Evolutionary conservation across 805 yeast genomes (phyloP).

Genomic region (Candida andamanensis): DNA sequence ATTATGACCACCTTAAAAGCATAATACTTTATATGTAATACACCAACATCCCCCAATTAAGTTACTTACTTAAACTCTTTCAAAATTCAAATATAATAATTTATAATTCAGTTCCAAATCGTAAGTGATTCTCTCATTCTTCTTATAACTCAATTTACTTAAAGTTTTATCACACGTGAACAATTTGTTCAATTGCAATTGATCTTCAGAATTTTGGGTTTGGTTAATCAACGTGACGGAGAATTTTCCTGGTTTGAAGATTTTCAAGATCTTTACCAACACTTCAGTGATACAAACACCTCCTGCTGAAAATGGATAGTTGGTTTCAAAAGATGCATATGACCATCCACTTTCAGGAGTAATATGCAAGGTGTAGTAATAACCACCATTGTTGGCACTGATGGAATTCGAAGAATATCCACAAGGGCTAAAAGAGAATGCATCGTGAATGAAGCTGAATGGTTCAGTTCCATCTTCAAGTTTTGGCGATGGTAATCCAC

Average conservation of each 20-base stretch:
- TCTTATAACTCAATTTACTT: conserved; percentile 44
- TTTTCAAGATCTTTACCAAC: conserved; percentile 50
- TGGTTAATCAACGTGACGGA: conserved; percentile 42
- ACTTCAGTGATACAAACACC: conserved; percentile 49
- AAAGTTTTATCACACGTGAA: conserved; percentile 20
- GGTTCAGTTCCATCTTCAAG: conserved; percentile 17
- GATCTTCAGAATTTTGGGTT: conserved; percentile 8
- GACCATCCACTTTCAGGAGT: conserved; percentile 95
- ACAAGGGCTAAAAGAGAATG: conserved; percentile 89
- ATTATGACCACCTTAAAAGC: conserved; percentile 13
- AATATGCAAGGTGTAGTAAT: conserved; percentile 79
- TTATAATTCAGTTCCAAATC: conserved; percentile 68
- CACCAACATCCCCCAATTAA: conserved; percentile 19
- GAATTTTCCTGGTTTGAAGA: conserved; percentile 74
- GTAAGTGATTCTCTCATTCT: conserved; percentile 64
- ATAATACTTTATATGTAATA: conserved; percentile 4
- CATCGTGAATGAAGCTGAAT: conserved; percentile 59
- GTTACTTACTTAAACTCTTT: conserved; percentile 18
- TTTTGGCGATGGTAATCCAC: conserved; percentile 20
- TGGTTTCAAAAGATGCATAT: conserved; percentile 93
- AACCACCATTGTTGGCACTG: conserved; percentile 36
- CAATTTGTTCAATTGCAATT: conserved; percentile 10
- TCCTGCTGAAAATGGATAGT: conserved; percentile 47
- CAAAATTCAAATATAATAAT: conserved; percentile 66
- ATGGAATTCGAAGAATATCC: conserved; percentile 91